Evolutionary conservation across 176 grass and related monocot genomes (phyloP), one percentile per base, ranked within the genome.

Genomic region (Paspalum vaginatum): DNA sequence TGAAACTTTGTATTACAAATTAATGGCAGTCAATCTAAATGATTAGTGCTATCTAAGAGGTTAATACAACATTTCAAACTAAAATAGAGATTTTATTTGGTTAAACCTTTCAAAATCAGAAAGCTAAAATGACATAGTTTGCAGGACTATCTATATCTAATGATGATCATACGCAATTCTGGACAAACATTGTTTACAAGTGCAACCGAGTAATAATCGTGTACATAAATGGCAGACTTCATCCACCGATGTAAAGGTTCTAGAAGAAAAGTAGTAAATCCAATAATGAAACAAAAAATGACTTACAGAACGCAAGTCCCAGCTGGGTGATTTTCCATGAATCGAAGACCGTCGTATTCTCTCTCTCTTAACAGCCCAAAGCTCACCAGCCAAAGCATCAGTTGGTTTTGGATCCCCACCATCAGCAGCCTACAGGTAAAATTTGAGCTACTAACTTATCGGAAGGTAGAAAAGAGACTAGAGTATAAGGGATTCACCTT

Each of bases 291-390:
- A 22, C 17, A 41, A 20, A 52, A 53, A 40, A 20, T 59, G 7
- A 75, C 92, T 95, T 93, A 99, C 96, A 86, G 96, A 99, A 71
- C 92, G 86, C 70, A 99, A 81, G 74, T 99, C 92, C 96, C 96
- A 99, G 79, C 92, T 87, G 86, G 90, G 93, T 89, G 75, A 99
- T 85, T 91, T 93, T 72, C 96, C 96, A 66, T 91, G 87, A 84
- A 87, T 15, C 17, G 96, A 99, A 77, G 50, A 93, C 42, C 72
- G 61, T 11, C 76, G 88, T 82, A 99, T 99, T 89, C 93, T 95
- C 65, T 99, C 92, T 75, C 86, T 95, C 77, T 99, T 99, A 7
- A 79, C 60, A 81, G 91, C 85, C 96, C 96, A 99, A 80, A 99
- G 88, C 57, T 99, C 96, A 64, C 96, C 96, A 84, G 96, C 91